These are phyloP conservation scores for Balansia obtecta DNA, from an alignment of 2,329 filamentous ascomycete species.

Conservation along the genomic window DNA sequence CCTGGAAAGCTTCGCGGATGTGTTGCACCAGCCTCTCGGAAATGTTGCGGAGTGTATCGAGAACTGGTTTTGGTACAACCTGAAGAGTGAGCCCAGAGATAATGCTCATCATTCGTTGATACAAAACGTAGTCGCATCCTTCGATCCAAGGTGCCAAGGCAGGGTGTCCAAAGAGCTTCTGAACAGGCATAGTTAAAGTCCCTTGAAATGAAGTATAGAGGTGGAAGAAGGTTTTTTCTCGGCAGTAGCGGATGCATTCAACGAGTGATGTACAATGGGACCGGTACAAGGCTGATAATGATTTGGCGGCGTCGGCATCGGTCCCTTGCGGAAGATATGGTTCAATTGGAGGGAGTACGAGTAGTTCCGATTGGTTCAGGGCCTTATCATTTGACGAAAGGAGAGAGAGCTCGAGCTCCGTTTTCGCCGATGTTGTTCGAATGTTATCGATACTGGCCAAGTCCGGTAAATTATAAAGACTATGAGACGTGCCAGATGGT, in stretches of 20 bases:
- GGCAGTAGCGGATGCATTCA: constrained; percentile 91
- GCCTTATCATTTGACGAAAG: constrained; percentile 41
- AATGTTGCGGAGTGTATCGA: constrained; percentile 79
- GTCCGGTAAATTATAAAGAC: constrained; percentile 48
- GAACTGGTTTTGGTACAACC: constrained; percentile 75
- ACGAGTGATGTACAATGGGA: constrained; percentile 93
- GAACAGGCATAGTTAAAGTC: constrained; percentile 90
- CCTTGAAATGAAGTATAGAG: constrained; percentile 92
- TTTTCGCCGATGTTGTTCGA: constrained; percentile 44
- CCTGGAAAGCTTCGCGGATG: constrained; percentile 73
- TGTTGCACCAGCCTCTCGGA: constrained; percentile 70
- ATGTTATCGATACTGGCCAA: constrained; percentile 45
- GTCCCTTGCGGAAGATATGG: constrained; percentile 69
- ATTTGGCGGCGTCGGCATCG: constrained; percentile 76
- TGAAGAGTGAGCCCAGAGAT: constrained; percentile 81
- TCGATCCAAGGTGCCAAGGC: constrained; percentile 85
- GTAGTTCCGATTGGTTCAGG: constrained; percentile 48
- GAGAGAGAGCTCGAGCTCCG: constrained; percentile 47
- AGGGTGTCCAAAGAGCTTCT: constrained; percentile 76
- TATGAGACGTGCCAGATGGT: constrained; percentile 21
- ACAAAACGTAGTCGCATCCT: constrained; percentile 89
- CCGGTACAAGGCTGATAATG: constrained; percentile 75
- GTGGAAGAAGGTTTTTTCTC: constrained; percentile 92
- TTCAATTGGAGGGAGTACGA: constrained; percentile 77
- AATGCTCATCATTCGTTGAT: constrained; percentile 93